Percentiles rank a stretch among this genome's conserved stretches.
Evolutionary conservation across 257 asterid species (phyloP).

Genomic region (Solanum habrochaites): DNA sequence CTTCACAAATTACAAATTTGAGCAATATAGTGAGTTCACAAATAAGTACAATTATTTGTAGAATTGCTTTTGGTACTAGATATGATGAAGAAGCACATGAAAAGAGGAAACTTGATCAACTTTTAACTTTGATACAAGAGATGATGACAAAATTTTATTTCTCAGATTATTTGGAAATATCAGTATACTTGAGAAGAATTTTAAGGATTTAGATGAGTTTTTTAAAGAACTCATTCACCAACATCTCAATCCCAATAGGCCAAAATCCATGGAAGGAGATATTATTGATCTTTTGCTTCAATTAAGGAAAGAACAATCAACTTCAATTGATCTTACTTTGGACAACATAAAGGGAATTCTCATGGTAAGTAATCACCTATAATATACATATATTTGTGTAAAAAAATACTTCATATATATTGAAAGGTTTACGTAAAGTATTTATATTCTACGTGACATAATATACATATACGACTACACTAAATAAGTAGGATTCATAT

Average conservation of each 20-base stretch:
- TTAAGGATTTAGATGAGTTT: background rate
- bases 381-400: no score
- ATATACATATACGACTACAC: no score
- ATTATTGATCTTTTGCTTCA: slow-evolving; percentile 11
- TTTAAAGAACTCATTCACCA: slow-evolving; percentile 15
- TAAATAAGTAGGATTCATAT: no score
- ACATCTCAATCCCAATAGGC: background rate
- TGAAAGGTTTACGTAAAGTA: no score
- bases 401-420: no score
- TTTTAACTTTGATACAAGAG: background rate
- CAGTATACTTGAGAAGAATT: background rate
- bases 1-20: background rate
- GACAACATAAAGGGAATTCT: slow-evolving; percentile 6
- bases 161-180: background rate
- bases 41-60: background rate
- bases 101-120: background rate
- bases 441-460: no score
- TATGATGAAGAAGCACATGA: background rate
- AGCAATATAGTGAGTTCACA: background rate
- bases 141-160: background rate
- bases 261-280: background rate
- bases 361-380: background rate
- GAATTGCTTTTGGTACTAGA: background rate
- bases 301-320: background rate
- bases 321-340: background rate